Evolutionary conservation across 2,329 filamentous ascomycete genomes (phyloP).

Genomic region (Sporothrix brunneoviolacea): DNA sequence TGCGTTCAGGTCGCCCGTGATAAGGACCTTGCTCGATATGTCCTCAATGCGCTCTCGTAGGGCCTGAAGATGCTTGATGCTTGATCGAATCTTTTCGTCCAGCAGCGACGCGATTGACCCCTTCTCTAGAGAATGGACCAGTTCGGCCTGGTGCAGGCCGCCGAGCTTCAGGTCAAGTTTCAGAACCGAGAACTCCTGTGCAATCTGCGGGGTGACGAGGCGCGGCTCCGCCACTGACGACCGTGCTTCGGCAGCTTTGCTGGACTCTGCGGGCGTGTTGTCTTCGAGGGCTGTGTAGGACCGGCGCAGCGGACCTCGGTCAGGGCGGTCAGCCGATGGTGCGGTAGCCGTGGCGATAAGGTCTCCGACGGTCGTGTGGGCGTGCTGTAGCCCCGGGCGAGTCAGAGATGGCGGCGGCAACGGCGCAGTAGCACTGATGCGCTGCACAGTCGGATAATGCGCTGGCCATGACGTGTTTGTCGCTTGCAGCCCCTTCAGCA

Average conservation of each 20-base stretch:
- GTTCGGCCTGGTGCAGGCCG: conserved; percentile 73
- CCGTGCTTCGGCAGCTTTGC: conserved; percentile 59
- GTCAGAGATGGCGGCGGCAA: conserved; percentile 38
- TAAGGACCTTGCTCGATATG: conserved; percentile 90
- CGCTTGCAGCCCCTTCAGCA: conserved; percentile 72
- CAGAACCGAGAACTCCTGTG: conserved; percentile 90
- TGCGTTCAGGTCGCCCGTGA: conserved; percentile 93
- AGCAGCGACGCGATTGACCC: conserved; percentile 80
- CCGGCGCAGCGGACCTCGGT: conserved; percentile 39
- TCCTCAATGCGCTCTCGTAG: conserved; percentile 93
- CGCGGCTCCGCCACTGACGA: conserved; percentile 56
- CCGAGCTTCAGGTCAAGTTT: conserved; percentile 94
- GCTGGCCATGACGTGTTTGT: conserved; percentile 92
- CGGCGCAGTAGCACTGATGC: conserved; percentile 40
- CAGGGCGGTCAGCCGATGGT: neutral
- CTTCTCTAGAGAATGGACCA: conserved; percentile 94
- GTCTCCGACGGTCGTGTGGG: conserved; percentile 53
- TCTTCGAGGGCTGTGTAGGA: conserved; percentile 66
- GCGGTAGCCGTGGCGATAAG: conserved; percentile 15
- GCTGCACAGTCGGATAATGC: conserved; percentile 82
- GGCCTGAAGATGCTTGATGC: conserved; percentile 80
- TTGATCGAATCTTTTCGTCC: conserved; percentile 90
- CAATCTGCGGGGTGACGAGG: conserved; percentile 84
- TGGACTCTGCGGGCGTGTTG: conserved; percentile 60
- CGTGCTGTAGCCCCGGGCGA: conserved; percentile 57